These are phyloP conservation scores for Penicillium sp. DNA, from an alignment of 2,329 filamentous ascomycete genomes.

Conservation along the genomic window DNA sequence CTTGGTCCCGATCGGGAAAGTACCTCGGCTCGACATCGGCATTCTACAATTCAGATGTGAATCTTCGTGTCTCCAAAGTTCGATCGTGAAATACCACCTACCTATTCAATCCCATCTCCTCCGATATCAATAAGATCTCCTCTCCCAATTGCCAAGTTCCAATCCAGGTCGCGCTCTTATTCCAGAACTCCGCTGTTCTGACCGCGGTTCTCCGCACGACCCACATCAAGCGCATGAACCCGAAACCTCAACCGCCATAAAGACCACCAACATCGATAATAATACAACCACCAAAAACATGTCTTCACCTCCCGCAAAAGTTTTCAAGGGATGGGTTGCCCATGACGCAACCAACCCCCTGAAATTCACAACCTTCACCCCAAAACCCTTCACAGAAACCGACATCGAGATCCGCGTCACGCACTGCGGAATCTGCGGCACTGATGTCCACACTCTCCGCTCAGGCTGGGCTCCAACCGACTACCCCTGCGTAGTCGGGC, in stretches of 20 bases:
- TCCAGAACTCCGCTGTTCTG: background rate
- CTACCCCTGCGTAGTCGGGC: slow-evolving; percentile 58
- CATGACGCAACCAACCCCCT: slow-evolving; percentile 34
- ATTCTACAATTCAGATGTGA: background rate
- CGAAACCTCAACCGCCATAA: background rate
- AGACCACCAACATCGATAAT: background rate
- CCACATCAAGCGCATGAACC: background rate
- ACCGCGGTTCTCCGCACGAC: slow-evolving; percentile 4
- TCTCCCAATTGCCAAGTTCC: background rate
- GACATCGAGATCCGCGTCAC: slow-evolving; percentile 67
- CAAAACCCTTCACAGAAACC: slow-evolving; percentile 54
- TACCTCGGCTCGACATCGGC: slow-evolving; percentile 4
- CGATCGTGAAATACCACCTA: background rate
- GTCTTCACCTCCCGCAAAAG: slow-evolving; percentile 24
- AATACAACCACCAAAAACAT: background rate
- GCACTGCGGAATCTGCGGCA: slow-evolving; percentile 68
- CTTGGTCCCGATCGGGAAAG: slow-evolving; percentile 2
- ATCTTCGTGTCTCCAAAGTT: background rate
- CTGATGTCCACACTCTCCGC: slow-evolving; percentile 60
- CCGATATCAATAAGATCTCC: background rate
- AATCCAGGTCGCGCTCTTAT: background rate
- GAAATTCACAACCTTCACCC: slow-evolving; percentile 37
- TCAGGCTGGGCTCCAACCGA: slow-evolving; percentile 49
- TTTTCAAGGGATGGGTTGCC: slow-evolving; percentile 43
- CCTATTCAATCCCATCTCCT: background rate